Evolutionary conservation across 2,329 filamentous ascomycete genomes (phyloP).

Genomic region (Diaporthe aspalathi): DNA sequence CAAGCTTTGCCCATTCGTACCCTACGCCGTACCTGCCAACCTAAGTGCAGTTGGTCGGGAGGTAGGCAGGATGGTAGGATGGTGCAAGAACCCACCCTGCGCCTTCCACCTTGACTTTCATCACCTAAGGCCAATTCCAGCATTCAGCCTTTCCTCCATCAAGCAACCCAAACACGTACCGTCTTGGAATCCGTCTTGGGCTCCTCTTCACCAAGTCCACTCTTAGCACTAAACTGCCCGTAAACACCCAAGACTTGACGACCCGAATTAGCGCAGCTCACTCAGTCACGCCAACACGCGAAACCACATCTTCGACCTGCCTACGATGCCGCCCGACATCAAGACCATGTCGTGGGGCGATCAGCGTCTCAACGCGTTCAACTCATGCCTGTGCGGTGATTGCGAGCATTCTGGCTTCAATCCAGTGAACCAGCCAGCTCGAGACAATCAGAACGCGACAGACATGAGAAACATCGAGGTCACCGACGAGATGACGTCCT

Average conservation of each 20-base stretch:
- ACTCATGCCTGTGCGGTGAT: not conserved
- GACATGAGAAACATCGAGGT: not conserved
- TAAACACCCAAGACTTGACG: not conserved
- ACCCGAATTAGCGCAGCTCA: not conserved
- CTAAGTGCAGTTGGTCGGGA: too few species aligned
- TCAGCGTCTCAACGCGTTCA: not conserved
- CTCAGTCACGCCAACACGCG: not conserved
- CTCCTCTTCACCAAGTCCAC: not conserved
- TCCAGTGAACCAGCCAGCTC: not conserved
- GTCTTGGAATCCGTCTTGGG: not conserved
- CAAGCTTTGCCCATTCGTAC: too few species aligned
- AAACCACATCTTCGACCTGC: not conserved
- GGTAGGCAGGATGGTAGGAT: too few species aligned
- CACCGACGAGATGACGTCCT: not conserved
- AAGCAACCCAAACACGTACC: not conserved
- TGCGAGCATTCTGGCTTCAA: not conserved
- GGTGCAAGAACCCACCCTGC: not conserved
- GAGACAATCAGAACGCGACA: not conserved
- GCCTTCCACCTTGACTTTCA: not conserved
- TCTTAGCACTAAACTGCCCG: not conserved
- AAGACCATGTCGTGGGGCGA: not conserved
- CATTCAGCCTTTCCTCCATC: not conserved
- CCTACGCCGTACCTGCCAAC: too few species aligned
- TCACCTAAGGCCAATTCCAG: too few species aligned
- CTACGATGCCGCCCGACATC: not conserved